Evolutionary conservation across 2,329 filamentous ascomycete species (phyloP), one percentile per base, ranked within the genome.

Genomic region (Penicillium olsonii): DNA sequence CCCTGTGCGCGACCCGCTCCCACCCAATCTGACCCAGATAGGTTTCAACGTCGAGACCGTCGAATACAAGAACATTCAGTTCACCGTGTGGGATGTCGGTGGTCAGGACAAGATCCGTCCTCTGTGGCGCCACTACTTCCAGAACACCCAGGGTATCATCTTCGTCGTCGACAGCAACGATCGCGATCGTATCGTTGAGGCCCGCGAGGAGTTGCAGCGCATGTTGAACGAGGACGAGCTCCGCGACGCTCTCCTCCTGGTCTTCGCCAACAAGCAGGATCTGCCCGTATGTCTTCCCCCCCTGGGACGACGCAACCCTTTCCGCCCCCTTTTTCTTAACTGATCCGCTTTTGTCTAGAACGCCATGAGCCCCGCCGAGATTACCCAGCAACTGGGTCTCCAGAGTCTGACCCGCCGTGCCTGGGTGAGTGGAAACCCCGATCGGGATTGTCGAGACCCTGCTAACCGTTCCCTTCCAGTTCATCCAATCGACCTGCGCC

Each of bases 241-340:
- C 76, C 89, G 92, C 74, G 94, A 99, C 74, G 94, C 94, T 63
- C 87, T 96, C 67, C 84, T 99, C 66, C 80, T 99, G 68, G 92
- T 99, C 69, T 99, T 99, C 71, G 94, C 94, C 78, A 99, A 99
- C 87, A 99, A 99, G 84, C 94, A 99, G 83, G 94, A 99, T 92
- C 81, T 97, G 76, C 87, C 88, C 66, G 94, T 96, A 82, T 75
- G 91, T n/a, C 39, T n/a, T n/a, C n/a, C n/a, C n/a, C n/a, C n/a
- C n/a, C n/a, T 24, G 4, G 22, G 22, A 24, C 22, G 22, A 24
- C 22, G 22, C 22, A 24, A 24, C n/a, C n/a, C n/a, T n/a, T 24
- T 24, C 22, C 22, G 22, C 22, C 22, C 22, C 22, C 22, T 24
- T 5, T 24, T 24, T 24, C 22, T 24, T 24, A 5, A 56, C 60